phyloP scores from a whole-genome alignment of 1,284 basidiomycete species.

The Papiliotrema nemorosa region DNA sequence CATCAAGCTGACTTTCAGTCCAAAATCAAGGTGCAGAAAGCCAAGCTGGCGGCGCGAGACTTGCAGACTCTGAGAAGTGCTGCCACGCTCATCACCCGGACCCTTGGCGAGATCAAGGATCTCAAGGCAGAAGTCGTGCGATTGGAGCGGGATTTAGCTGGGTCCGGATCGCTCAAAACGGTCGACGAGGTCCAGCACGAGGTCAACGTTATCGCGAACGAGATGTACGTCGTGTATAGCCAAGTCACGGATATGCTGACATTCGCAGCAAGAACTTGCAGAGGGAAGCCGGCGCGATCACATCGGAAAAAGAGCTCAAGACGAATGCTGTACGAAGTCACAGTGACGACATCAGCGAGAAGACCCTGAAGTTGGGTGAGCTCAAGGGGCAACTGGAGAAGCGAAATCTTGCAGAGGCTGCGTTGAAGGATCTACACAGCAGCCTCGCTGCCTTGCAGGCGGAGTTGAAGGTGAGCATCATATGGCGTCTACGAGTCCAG shows the following conservation, averaged over 20 bases:
- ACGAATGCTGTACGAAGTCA: constrained; percentile 56
- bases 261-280: constrained; percentile 63
- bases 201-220: constrained; percentile 59
- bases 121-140: constrained; percentile 63
- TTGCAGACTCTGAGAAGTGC: constrained; percentile 64
- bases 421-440: constrained; percentile 61
- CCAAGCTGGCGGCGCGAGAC: constrained; percentile 55
- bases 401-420: constrained; percentile 60
- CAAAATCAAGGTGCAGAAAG: constrained; percentile 34
- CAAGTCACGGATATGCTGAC: not conserved
- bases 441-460: constrained; percentile 52
- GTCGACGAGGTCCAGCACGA: constrained; percentile 78
- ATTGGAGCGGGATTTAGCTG: constrained; percentile 66
- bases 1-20: constrained; percentile 17
- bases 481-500: not conserved
- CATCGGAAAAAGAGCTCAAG: constrained; percentile 65
- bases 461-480: constrained; percentile 36
- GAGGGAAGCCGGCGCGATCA: constrained; percentile 61
- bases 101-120: constrained; percentile 63
- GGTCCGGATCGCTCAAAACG: constrained; percentile 72
- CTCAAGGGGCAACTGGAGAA: constrained; percentile 63
- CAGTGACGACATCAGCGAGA: constrained; percentile 53
- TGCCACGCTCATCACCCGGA: constrained; percentile 60
- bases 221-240: constrained; percentile 58
- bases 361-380: constrained; percentile 63